Evolutionary conservation across 78 protist species (phyloP).

Genomic region (Monocercomonoides exilis): DNA sequence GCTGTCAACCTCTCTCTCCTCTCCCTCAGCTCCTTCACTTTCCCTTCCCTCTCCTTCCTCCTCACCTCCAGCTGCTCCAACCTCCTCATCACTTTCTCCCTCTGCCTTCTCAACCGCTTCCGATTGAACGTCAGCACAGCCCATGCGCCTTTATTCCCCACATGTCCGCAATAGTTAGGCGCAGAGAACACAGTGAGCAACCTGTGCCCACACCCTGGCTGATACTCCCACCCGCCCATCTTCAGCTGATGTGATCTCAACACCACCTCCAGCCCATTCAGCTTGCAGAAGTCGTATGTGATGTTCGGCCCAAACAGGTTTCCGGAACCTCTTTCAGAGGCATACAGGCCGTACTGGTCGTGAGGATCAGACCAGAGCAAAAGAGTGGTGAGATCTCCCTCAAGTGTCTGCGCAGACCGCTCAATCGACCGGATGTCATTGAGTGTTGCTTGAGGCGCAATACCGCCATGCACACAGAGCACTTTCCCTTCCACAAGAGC

Average conservation of each 20-base stretch:
- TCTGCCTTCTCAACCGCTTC: too few relatives aligned
- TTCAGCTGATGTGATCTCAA: constrained; percentile 14
- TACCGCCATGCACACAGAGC: constrained; percentile 34
- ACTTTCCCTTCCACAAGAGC: not conserved
- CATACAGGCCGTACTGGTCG: not conserved
- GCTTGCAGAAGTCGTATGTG: not conserved
- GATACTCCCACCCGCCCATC: not conserved
- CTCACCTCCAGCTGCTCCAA: too few relatives aligned
- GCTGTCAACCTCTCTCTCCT: too few relatives aligned
- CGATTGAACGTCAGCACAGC: not conserved
- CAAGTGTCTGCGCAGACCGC: not conserved
- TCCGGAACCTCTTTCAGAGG: constrained; percentile 16
- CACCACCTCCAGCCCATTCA: not conserved
- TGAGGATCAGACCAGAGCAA: constrained; percentile 13
- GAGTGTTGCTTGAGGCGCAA: not conserved
- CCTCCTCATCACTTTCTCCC: too few relatives aligned
- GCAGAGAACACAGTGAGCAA: not conserved
- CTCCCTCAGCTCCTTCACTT: too few relatives aligned
- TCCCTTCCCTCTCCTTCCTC: too few relatives aligned
- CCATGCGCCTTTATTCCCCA: not conserved
- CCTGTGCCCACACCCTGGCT: not conserved
- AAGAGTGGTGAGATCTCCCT: not conserved
- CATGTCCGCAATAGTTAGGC: constrained; percentile 7
- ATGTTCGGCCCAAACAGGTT: not conserved
- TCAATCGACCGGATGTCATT: not conserved